Base-by-base conservation (phyloP, 345 rosid genomes). In the Eucalyptus rudis region DNA sequence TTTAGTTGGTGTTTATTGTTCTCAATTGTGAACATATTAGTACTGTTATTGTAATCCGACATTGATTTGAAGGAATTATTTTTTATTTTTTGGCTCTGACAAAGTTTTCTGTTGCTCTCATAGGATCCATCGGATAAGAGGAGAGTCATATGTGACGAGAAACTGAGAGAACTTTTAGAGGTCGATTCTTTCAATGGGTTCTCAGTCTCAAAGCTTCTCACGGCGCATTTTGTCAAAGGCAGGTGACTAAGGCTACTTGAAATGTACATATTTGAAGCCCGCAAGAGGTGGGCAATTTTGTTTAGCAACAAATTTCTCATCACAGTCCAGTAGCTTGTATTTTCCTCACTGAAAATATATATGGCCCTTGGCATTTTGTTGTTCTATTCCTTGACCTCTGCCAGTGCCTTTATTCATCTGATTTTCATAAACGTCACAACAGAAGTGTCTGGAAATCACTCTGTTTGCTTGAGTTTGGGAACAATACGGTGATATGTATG, bases 141-240 rank as follows among this genome's bases (percentile, higher is more conserved):
- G 95, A 92, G 92, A 90, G 88, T 94, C 54, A 50, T 93, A 88
- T 93, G 95, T 25, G 95, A 94, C 56, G 93, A 92, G 87, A 96
- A 94, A 94, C 93, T 93, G 86, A 94, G 92, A 90, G 96, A 94
- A 90, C 94, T 94, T 87, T 94, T 93, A 84, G 95, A 94, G 90
- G 95, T 92, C 31, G 95, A 93, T 88, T 91, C 92, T 33, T 93
- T 94, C 90, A 45, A 84, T 51, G 94, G 95, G 85, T 91, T 92
- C 91, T 87, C 93, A 1, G 92, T 92, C 90, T 86, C 95, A 86
- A 91, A 93, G 92, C 94, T 94, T 89, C 93, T 93, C 89, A 79
- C 92, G 22, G 76, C 90, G 58, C 94, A 93, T 90, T 95, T 93
- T 90, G 91, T 94, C 91, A 94, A 95, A 93, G 88, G 88, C n/a